phyloP scores from a whole-genome alignment of 805 yeast species.

The Sugiyamaella lignohabitans region DNA sequence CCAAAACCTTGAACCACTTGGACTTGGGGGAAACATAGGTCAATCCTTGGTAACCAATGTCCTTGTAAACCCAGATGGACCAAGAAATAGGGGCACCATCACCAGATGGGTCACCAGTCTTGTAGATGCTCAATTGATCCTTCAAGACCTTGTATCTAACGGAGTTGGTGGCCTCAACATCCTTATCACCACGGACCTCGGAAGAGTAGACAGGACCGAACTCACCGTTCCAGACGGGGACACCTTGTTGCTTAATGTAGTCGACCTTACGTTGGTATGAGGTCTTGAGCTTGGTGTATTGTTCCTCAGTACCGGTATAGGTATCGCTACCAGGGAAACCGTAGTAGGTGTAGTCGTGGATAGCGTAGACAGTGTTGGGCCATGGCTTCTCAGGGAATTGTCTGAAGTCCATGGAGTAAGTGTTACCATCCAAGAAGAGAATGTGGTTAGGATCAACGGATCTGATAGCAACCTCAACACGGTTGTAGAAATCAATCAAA shows the following conservation, averaged over 20 bases:
- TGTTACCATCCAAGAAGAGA: constrained; percentile 45
- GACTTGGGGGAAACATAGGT: constrained; percentile 41
- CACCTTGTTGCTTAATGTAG: constrained; percentile 35
- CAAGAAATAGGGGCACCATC: constrained; percentile 40
- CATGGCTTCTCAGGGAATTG: constrained; percentile 37
- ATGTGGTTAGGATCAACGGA: constrained; percentile 44
- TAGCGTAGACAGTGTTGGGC: constrained; percentile 43
- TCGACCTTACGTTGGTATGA: constrained; percentile 41
- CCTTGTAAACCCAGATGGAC: constrained; percentile 51
- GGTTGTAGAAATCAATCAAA: constrained; percentile 36
- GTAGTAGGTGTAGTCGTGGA: constrained; percentile 41
- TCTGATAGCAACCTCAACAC: constrained; percentile 38
- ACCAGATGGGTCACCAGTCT: constrained; percentile 43
- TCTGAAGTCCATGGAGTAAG: constrained; percentile 46
- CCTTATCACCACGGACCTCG: constrained; percentile 35
- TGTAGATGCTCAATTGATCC: constrained; percentile 42
- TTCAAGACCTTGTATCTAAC: constrained; percentile 39
- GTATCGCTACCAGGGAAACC: constrained; percentile 39
- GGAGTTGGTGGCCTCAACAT: constrained; percentile 35
- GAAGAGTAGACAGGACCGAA: constrained; percentile 47
- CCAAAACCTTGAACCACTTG: constrained; percentile 38
- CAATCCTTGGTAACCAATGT: constrained; percentile 47
- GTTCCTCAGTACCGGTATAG: constrained; percentile 35
- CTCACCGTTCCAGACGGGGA: constrained; percentile 51
- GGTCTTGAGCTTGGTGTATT: constrained; percentile 31